Evolutionary conservation across 1,284 basidiomycete species (phyloP).

Genomic region (Ustilago tritici): DNA sequence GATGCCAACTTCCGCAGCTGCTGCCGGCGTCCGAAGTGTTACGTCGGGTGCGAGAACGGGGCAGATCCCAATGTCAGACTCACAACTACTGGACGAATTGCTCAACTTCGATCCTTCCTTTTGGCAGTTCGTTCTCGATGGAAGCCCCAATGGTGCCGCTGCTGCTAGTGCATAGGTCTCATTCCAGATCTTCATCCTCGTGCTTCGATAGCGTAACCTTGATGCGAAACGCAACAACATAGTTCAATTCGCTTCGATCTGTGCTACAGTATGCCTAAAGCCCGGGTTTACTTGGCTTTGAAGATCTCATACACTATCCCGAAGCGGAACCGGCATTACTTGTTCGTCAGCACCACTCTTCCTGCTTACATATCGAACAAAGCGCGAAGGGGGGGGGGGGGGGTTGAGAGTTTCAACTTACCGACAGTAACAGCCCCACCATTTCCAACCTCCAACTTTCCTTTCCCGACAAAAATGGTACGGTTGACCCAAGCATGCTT

Average conservation of each 20-base stretch:
- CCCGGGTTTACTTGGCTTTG: constrained; percentile 23
- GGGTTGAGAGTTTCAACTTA: constrained; percentile 2
- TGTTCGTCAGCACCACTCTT: background rate
- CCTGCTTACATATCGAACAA: background rate
- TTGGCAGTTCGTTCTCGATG: constrained; percentile 42
- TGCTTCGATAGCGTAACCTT: background rate
- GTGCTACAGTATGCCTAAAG: background rate
- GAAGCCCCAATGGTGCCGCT: background rate
- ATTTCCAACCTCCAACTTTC: constrained; percentile 22
- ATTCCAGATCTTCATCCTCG: background rate
- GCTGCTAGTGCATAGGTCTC: background rate
- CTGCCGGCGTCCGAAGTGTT: background rate
- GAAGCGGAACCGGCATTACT: background rate
- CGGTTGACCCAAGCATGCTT: constrained; percentile 50
- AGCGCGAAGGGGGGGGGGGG: background rate
- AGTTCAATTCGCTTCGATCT: background rate
- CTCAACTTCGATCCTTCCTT: constrained; percentile 41
- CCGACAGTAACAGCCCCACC: constrained; percentile 27
- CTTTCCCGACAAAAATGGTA: constrained; percentile 47
- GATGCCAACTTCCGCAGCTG: background rate
- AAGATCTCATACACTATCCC: constrained; percentile 38
- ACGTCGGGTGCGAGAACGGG: background rate
- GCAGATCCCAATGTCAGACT: constrained; percentile 29
- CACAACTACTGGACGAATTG: constrained; percentile 35
- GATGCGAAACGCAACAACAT: background rate